Base-by-base conservation (phyloP, 257 asterid species). In the Solanum gandarillasii region DNA sequence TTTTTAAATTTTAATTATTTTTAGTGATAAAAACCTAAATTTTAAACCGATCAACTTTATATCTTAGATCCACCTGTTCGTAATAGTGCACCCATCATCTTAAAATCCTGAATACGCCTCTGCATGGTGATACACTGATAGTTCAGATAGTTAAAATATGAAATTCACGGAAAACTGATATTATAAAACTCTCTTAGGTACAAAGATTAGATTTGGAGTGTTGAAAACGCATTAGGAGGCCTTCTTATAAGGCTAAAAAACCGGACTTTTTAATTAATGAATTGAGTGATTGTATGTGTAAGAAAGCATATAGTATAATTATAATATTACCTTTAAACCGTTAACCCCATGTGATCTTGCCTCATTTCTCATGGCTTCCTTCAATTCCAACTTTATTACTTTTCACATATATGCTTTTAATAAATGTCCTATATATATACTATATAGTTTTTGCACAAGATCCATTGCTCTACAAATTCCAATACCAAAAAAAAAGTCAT, bases 321-420 rank as follows among this genome's bases (percentile, higher is more conserved):
- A 87, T 35, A 46, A 55, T 36, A 34, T 62, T 76, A 35, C 92
- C 88, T 25, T 46, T 21, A 62, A 65, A 21, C 31, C 48, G 90
- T 75, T 89, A 93, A 91, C 91, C 97, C 96, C 99, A 96, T 96
- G 99, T 96, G 98, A 96, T 88, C 91, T 88, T 92, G 43, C 89
- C 93, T 92, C 83, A 90, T 93, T 93, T 93, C 86, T 87, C 95
- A 91, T 94, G 95, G 93, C 74, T 92, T 91, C 85, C 90, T 91
- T 92, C 83, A 85, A 85, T 78, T 27, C 92, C 87, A 91, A 87
- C 88, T 93, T 92, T 90, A 91, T 89, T 88, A 52, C 94, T 86
- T 89, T 85, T 39, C 83, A 71, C 58, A 34, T 41, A 76, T 41
- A 76, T 81, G 46, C 75, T 62, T 60, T 52, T 67, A 25, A 74